Conservation (phyloP, 306 rosid genomes). For the Cotoneaster glaucophyllus region DNA sequence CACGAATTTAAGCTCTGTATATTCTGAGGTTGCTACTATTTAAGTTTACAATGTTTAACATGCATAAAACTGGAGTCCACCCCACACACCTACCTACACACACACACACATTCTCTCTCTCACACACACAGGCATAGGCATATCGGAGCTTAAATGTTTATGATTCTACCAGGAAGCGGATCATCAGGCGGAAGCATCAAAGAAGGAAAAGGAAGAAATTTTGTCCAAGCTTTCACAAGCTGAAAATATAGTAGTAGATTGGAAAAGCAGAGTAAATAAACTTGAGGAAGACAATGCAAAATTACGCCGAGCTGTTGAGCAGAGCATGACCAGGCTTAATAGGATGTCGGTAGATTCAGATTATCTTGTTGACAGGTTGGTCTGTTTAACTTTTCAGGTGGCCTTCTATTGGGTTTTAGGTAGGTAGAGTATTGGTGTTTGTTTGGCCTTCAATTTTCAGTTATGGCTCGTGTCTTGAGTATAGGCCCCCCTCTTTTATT, state of each 20-base stretch:
- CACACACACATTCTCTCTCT: too few species aligned
- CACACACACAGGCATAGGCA: background rate
- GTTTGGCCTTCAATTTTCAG: background rate
- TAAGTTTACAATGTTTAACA: background rate
- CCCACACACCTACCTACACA: background rate
- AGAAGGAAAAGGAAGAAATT: constrained; percentile 64
- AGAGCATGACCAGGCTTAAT: constrained; percentile 88
- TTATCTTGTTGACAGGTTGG: constrained; percentile 93
- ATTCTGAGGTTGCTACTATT: background rate
- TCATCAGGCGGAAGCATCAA: constrained; percentile 43
- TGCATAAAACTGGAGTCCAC: background rate
- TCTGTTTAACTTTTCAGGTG: constrained; percentile 10
- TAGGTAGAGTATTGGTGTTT: background rate
- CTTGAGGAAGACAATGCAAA: constrained; percentile 94
- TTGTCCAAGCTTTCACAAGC: constrained; percentile 62
- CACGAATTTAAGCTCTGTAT: background rate
- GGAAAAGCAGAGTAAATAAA: constrained; percentile 80
- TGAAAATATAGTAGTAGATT: constrained; percentile 63
- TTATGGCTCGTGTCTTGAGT: background rate
- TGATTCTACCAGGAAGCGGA: constrained; percentile 57
- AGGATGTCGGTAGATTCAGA: constrained; percentile 98
- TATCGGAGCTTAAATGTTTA: background rate
- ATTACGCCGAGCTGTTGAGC: constrained; percentile 84
- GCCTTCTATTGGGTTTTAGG: background rate
- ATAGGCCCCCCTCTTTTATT: background rate